These are phyloP conservation scores for Suillus weaverae DNA, from an alignment of 768 basidiomycete species.

Conservation along the genomic window DNA sequence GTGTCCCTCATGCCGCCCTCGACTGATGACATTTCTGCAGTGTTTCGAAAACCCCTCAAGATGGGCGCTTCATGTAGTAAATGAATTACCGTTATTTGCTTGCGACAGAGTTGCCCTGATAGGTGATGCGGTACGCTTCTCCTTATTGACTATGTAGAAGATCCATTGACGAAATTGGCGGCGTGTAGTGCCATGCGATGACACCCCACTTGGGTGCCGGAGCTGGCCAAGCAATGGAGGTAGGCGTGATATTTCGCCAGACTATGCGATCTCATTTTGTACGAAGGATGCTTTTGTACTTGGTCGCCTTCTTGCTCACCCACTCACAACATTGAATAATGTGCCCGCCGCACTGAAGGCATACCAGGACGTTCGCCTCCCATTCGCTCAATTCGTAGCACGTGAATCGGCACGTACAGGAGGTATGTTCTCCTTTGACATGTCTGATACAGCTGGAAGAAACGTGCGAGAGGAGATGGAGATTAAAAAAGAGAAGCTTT, in stretches of 20 bases:
- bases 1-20: background rate
- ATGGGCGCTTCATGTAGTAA: slow-evolving; percentile 45
- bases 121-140: background rate
- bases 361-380: slow-evolving; percentile 19
- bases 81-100: slow-evolving; percentile 37
- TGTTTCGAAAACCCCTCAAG: slow-evolving; percentile 33
- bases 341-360: background rate
- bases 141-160: background rate
- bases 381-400: slow-evolving; percentile 14
- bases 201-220: slow-evolving; percentile 57
- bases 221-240: slow-evolving; percentile 62
- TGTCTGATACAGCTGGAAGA: slow-evolving; percentile 6
- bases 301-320: slow-evolving; percentile 26
- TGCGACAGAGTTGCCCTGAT: slow-evolving; percentile 34
- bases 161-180: background rate
- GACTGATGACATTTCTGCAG: slow-evolving; percentile 21
- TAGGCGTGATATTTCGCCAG: background rate
- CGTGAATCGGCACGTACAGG: slow-evolving; percentile 13
- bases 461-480: slow-evolving; percentile 9
- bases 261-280: background rate
- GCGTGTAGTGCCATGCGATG: slow-evolving; percentile 42
- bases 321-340: slow-evolving; percentile 6
- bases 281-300: slow-evolving; percentile 23
- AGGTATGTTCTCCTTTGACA: slow-evolving; percentile 15
- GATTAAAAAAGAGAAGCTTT: slow-evolving; percentile 10